phyloP scores from a whole-genome alignment of 495 filamentous ascomycete genomes.

The Aspergillus coremiiformis region DNA sequence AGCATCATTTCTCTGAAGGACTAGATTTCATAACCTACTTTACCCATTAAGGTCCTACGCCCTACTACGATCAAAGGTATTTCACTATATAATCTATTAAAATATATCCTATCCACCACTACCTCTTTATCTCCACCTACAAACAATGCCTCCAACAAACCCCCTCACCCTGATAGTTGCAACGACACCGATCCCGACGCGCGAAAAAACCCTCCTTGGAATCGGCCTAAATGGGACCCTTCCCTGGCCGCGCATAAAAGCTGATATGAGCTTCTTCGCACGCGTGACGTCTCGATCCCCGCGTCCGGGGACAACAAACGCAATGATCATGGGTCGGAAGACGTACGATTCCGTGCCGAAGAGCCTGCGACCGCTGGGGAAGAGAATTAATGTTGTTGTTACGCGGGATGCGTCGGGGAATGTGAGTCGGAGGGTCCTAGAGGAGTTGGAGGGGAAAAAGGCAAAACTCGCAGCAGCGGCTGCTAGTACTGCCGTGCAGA shows the following conservation, averaged over 20 bases:
- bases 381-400: conserved; percentile 71
- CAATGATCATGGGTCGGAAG: conserved; percentile 94
- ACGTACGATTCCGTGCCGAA: conserved; percentile 84
- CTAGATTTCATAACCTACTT: too few species aligned
- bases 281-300: conserved; percentile 69
- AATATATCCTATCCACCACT: too few species aligned
- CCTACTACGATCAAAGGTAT: too few species aligned
- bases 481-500: conserved; percentile 5
- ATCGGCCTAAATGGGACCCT: conserved; percentile 75
- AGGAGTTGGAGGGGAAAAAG: conserved; percentile 15
- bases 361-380: conserved; percentile 69
- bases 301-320: conserved; percentile 46
- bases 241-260: conserved; percentile 80
- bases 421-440: conserved; percentile 20
- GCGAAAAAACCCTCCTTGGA: conserved; percentile 55
- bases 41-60: too few species aligned
- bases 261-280: conserved; percentile 92
- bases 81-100: too few species aligned
- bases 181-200: conserved; percentile 31
- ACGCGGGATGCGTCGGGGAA: conserved; percentile 39
- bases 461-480: conserved; percentile 5
- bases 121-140: not conserved
- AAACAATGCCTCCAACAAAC: conserved; percentile 16
- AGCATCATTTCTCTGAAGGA: too few species aligned
- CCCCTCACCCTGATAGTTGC: conserved; percentile 39